Conservation (phyloP, 345 rosid genomes). For the Chamaenerion angustifolium region DNA sequence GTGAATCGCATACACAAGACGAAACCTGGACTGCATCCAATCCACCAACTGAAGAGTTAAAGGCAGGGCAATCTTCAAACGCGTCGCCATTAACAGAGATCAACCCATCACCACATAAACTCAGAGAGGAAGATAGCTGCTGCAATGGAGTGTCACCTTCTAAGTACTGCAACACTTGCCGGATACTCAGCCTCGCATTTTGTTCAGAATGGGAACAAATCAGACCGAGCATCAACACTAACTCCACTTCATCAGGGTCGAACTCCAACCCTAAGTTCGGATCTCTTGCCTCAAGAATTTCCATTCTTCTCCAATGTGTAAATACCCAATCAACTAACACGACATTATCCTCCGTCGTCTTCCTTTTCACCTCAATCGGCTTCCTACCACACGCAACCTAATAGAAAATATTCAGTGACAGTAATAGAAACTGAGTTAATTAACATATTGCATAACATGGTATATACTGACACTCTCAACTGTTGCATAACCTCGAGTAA, state of each 20-base stretch:
- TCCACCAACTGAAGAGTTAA: too few relatives aligned
- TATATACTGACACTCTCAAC: too few relatives aligned
- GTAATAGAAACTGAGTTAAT: too few relatives aligned
- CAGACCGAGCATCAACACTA: slow-evolving; percentile 29
- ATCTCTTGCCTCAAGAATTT: slow-evolving; percentile 20
- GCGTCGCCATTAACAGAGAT: not conserved
- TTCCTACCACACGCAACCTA: slow-evolving; percentile 41
- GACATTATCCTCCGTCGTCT: slow-evolving; percentile 10
- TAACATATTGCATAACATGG: too few relatives aligned
- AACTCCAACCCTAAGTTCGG: slow-evolving; percentile 17
- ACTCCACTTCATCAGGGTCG: slow-evolving; percentile 20
- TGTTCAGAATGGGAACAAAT: slow-evolving; percentile 22
- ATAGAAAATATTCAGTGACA: slow-evolving; percentile 12
- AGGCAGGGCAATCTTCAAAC: not conserved
- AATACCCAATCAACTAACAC: slow-evolving; percentile 25
- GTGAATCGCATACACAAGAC: not conserved
- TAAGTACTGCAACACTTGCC: slow-evolving; percentile 10
- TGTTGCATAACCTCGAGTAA: slow-evolving; percentile 34
- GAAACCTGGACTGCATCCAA: not conserved
- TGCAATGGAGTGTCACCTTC: not conserved
- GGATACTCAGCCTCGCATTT: slow-evolving; percentile 20
- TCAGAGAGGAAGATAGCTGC: slow-evolving; percentile 2
- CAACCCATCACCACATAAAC: not conserved
- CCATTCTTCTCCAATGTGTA: slow-evolving; percentile 22
- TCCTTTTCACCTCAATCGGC: slow-evolving; percentile 14